Percentiles rank a stretch among this genome's conserved stretches.
Evolutionary conservation across 148 eudicot species (phyloP).

Genomic region (Camellia lanceoleosa): DNA sequence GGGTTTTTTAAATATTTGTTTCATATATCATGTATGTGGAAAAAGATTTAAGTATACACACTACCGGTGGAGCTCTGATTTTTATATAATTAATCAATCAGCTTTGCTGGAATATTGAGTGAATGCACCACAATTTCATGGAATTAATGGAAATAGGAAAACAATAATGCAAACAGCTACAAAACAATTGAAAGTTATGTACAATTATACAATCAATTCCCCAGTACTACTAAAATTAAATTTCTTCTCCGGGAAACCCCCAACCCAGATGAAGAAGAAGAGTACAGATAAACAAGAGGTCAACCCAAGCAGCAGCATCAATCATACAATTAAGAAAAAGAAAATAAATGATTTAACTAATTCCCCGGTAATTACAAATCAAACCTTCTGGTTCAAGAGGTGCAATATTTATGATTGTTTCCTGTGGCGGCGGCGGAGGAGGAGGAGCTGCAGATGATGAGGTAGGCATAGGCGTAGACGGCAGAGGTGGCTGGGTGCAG

Average conservation of each 20-base stretch:
- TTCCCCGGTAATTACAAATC: slow-evolving; percentile 35
- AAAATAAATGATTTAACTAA: background rate
- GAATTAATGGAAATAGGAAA: background rate
- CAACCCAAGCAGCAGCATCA: slow-evolving; percentile 9
- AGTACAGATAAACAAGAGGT: background rate
- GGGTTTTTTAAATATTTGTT: background rate
- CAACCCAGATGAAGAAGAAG: too few relatives aligned
- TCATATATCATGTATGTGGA: background rate
- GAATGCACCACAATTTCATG: background rate
- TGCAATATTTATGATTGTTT: slow-evolving; percentile 33
- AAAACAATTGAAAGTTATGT: background rate
- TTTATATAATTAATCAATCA: background rate
- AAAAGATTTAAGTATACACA: background rate
- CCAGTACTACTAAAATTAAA: background rate
- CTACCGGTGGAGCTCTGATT: background rate
- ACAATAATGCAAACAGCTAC: background rate
- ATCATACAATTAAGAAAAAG: background rate
- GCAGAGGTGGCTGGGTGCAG: slow-evolving; percentile 14
- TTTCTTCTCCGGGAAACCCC: background rate
- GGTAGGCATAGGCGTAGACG: too few relatives aligned
- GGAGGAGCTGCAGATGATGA: slow-evolving; percentile 22
- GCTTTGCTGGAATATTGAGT: background rate
- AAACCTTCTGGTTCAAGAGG: slow-evolving; percentile 56
- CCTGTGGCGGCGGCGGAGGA: slow-evolving; percentile 20
- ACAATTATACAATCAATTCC: background rate